Evolutionary conservation across 2,329 filamentous ascomycete genomes (phyloP), one percentile per base, ranked within the genome.

Genomic region (Colletotrichum falcatum): DNA sequence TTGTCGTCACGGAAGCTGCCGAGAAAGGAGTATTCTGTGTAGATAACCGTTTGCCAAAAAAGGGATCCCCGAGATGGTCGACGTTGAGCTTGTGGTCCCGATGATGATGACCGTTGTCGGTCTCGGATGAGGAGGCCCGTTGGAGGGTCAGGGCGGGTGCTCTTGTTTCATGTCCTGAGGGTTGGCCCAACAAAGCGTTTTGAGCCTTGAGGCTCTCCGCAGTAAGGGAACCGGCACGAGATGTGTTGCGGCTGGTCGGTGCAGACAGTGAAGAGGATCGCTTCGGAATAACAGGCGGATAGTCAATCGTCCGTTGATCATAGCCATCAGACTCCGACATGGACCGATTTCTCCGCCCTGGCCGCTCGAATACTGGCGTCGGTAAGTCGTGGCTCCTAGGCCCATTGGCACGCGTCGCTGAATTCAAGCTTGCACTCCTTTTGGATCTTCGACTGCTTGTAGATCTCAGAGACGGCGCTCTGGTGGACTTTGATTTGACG

Each of bases 11-110:
- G 0, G 89, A 91, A 0, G 83, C 82, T 67, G 88, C 81, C 1
- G 89, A 91, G 74, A 91, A 91, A 5, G 89, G 89, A 0, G 89
- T 91, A 72, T 87, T 87, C 72, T 88, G 85, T 7, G 86, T 83
- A 7, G 87, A 87, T 48, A 87, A 81, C 60, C 85, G 84, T 74
- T 84, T 87, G 53, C 84, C 83, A 65, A 85, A 86, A 73, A 86
- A 83, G 16, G 83, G 84, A 67, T 89, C 88, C 7, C 86, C 86
- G 72, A 87, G 85, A 16, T 82, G 83, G 71, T 88, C 87, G 49
- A 85, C 79, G 49, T 82, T 82, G 62, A 82, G 76, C 42, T 76
- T 79, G 65, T 81, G 74, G 30, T 77, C 73, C 30, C 72, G 72
- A 7, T 74, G 70, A 18, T 74, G 73, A 23, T 71, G 66, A 65